phyloP scores from a whole-genome alignment of 805 yeast genomes.

The Vanderwaltozyma polyspora region DNA sequence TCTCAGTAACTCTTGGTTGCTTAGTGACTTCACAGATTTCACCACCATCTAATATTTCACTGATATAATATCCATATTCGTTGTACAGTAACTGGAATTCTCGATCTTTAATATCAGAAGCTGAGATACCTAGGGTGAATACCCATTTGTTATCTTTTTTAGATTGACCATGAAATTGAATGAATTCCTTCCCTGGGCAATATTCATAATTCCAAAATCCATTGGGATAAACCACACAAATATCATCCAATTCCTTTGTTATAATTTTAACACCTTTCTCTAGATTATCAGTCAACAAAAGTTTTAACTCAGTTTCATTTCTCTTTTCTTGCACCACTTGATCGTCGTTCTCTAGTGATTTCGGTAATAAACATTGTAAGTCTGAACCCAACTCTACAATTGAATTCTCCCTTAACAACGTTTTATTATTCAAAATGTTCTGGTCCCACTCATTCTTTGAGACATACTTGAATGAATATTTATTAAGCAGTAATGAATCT shows the following conservation, averaged over 20 bases:
- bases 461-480: conserved; percentile 14
- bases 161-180: conserved; percentile 34
- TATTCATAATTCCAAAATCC: conserved; percentile 48
- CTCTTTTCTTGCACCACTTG: no score
- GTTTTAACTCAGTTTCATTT: conserved; percentile 7
- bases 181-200: conserved; percentile 37
- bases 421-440: conserved; percentile 5
- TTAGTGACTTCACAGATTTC: conserved; percentile 49
- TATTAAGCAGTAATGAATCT: conserved; percentile 11
- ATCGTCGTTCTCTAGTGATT: no score
- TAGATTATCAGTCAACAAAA: conserved; percentile 6
- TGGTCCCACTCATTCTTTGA: conserved; percentile 10
- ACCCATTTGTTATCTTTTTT: conserved; percentile 2
- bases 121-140: conserved; percentile 15
- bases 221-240: conserved; percentile 21
- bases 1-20: conserved; percentile 40
- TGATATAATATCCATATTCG: conserved; percentile 27
- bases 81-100: conserved; percentile 24
- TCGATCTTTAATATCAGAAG: conserved; percentile 14
- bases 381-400: conserved; percentile 11
- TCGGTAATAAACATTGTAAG: conserved; percentile 16
- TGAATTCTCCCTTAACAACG: conserved; percentile 9
- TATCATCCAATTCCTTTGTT: conserved; percentile 6
- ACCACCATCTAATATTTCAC: conserved; percentile 36
- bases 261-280: conserved; percentile 12